Evolutionary conservation across 116 monocot species (phyloP).

Genomic region (Cymodocea nodosa): DNA sequence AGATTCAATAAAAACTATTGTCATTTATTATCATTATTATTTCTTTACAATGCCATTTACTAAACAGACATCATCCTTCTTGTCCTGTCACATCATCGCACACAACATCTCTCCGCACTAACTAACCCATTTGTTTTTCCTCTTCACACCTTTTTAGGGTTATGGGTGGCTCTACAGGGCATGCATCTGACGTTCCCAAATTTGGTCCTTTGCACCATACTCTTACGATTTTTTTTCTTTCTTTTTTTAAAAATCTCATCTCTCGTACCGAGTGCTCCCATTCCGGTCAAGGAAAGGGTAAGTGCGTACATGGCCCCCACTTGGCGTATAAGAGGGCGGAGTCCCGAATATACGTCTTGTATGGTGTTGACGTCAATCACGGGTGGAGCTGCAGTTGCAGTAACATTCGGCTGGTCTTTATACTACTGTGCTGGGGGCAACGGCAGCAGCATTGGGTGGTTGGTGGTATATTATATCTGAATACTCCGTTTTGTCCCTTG

Average conservation of each 20-base stretch:
- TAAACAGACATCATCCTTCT: no score
- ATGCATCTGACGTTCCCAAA: not conserved
- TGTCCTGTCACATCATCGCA: not conserved
- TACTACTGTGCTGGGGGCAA: not conserved
- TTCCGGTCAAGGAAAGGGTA: not conserved
- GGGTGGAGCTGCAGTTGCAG: not conserved
- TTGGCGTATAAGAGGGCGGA: not conserved
- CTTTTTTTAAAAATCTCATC: no score
- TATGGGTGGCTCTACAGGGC: not conserved
- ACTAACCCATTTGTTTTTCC: not conserved
- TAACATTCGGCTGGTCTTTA: not conserved
- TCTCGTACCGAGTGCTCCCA: no score
- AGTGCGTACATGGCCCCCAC: not conserved
- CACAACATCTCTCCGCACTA: not conserved
- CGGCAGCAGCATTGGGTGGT: not conserved
- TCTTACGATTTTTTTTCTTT: no score
- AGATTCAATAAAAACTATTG: no score
- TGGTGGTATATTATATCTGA: constrained; percentile 5
- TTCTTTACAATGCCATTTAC: no score
- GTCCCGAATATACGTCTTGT: not conserved
- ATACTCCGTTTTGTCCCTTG: constrained; percentile 6
- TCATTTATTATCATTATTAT: no score
- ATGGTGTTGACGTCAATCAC: not conserved
- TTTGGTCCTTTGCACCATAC: not conserved
- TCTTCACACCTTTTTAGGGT: not conserved